phyloP scores from a whole-genome alignment of 495 filamentous ascomycete species.

The Neurospora sp. region DNA sequence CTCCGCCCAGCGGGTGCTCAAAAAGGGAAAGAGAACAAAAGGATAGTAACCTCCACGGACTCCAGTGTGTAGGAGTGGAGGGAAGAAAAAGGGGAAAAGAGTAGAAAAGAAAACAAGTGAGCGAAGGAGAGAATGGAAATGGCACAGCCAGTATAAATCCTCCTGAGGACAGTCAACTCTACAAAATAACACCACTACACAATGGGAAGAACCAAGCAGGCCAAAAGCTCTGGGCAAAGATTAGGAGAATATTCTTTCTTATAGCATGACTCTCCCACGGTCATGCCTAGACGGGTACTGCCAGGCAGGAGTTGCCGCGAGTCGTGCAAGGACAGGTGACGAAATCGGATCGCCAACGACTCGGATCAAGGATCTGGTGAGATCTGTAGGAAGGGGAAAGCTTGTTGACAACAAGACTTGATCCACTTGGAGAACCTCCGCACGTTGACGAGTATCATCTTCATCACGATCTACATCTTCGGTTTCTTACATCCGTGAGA shows the following conservation, averaged over 20 bases:
- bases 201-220: slow-evolving; percentile 4
- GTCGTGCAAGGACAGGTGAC: slow-evolving; percentile 10
- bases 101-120: slow-evolving; percentile 12
- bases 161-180: slow-evolving; percentile 16
- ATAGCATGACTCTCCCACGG: slow-evolving; percentile 10
- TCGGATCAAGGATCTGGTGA: neutral
- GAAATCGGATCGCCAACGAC: neutral
- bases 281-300: slow-evolving; percentile 5
- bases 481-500: neutral
- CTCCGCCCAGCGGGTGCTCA: neutral
- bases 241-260: slow-evolving; percentile 5
- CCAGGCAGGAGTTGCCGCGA: slow-evolving; percentile 8
- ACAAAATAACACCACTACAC: neutral
- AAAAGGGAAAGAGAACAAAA: slow-evolving; percentile 4
- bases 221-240: slow-evolving; percentile 1
- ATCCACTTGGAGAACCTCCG: neutral
- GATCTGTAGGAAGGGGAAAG: neutral
- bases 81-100: slow-evolving; percentile 3
- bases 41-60: neutral
- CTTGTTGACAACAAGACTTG: neutral
- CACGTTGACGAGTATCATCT: neutral
- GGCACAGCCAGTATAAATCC: slow-evolving; percentile 13
- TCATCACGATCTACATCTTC: neutral
- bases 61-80: neutral
- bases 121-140: slow-evolving; percentile 13